Conservation (phyloP, 306 rosid species). For the Vachellia pachyceras region DNA sequence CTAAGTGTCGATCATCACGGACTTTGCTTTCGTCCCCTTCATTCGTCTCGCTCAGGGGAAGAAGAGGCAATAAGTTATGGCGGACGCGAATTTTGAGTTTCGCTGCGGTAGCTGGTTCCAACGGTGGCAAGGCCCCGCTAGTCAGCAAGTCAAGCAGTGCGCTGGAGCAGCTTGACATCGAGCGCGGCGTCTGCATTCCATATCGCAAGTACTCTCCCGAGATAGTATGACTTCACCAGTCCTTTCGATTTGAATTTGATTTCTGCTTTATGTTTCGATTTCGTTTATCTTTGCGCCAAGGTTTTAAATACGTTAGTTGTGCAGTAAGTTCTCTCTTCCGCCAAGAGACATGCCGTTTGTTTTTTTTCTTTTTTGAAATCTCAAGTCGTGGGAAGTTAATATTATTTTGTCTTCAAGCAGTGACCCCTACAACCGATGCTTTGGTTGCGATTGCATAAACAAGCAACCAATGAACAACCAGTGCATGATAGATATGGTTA, state of each 20-base stretch:
- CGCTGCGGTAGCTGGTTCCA: conserved; percentile 50
- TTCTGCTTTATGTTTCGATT: conserved; percentile 8
- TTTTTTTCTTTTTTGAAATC: background rate
- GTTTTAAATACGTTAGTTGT: background rate
- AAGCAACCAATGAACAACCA: background rate
- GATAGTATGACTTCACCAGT: conserved; percentile 57
- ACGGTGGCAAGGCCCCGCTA: conserved; percentile 37
- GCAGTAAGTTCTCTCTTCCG: background rate
- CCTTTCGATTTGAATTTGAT: conserved; percentile 6
- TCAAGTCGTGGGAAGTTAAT: background rate
- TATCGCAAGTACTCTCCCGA: conserved; percentile 97
- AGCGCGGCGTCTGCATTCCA: conserved; percentile 96
- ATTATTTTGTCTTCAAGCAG: background rate
- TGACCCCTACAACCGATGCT: background rate
- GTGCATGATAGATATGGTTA: conserved; percentile 6
- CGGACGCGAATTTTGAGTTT: conserved; percentile 44
- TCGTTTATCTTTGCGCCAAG: background rate
- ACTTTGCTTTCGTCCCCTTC: background rate
- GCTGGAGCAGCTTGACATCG: conserved; percentile 92
- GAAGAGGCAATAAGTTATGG: conserved; percentile 31
- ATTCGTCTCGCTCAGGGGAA: background rate
- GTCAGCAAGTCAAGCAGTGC: conserved; percentile 62
- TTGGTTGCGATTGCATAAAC: conserved; percentile 5
- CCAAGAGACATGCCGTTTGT: background rate
- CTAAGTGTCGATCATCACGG: conserved; percentile 5